Conservation (phyloP, 495 filamentous ascomycete genomes). For the Penicillium daleae region DNA sequence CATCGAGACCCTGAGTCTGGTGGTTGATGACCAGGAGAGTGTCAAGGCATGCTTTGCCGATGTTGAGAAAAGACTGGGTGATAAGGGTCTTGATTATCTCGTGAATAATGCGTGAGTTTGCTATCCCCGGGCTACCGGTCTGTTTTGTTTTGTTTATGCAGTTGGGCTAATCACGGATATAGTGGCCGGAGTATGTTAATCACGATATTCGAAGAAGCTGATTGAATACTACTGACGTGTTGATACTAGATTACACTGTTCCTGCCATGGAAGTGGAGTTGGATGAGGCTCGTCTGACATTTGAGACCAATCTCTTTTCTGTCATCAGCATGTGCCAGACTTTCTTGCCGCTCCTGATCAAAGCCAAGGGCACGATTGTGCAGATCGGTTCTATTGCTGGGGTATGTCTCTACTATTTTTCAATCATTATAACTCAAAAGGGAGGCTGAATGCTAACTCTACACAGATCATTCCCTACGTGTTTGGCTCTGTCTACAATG, state of each 20-base stretch:
- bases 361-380: slow-evolving; percentile 62
- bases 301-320: slow-evolving; percentile 62
- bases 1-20: slow-evolving; percentile 59
- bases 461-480: slow-evolving; percentile 55
- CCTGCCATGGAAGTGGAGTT: slow-evolving; percentile 61
- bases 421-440: background rate
- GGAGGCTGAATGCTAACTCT: background rate
- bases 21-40: slow-evolving; percentile 52
- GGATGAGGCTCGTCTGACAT: slow-evolving; percentile 52
- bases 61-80: slow-evolving; percentile 46
- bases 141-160: slow-evolving; percentile 8
- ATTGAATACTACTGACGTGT: slow-evolving; percentile 8
- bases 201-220: background rate
- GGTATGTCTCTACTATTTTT: slow-evolving; percentile 26
- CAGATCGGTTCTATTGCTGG: slow-evolving; percentile 62
- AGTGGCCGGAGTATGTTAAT: slow-evolving; percentile 45
- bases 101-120: slow-evolving; percentile 63
- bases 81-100: slow-evolving; percentile 56
- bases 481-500: slow-evolving; percentile 63
- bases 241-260: slow-evolving; percentile 57
- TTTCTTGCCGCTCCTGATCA: slow-evolving; percentile 62
- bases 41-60: slow-evolving; percentile 48
- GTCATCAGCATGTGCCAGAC: slow-evolving; percentile 63
- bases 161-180: slow-evolving; percentile 10
- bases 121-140: no score